Conservation (phyloP, 2,329 filamentous ascomycete species). For the Aschersonia sp. region DNA sequence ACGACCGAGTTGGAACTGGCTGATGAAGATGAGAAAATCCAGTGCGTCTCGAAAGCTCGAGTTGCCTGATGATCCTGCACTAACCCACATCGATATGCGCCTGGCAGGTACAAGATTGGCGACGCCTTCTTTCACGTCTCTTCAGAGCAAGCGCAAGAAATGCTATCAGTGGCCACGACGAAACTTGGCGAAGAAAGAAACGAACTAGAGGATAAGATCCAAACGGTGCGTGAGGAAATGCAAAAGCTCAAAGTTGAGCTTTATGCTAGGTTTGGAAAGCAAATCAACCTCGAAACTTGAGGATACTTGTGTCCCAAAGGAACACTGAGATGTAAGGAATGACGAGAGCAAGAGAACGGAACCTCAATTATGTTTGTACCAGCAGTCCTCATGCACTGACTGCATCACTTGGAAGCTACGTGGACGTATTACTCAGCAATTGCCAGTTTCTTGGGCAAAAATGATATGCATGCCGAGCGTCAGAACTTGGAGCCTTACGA, state of each 20-base stretch:
- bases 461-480: too few relatives aligned
- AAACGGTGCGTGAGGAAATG: constrained; percentile 72
- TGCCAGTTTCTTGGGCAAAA: too few relatives aligned
- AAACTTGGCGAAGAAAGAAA: constrained; percentile 66
- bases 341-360: background rate
- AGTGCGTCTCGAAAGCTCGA: constrained; percentile 42
- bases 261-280: constrained; percentile 88
- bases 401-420: too few relatives aligned
- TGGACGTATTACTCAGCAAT: too few relatives aligned
- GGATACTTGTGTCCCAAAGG: background rate
- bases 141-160: constrained; percentile 71
- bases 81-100: background rate
- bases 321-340: background rate
- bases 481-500: too few relatives aligned
- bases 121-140: constrained; percentile 87
- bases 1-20: constrained; percentile 83
- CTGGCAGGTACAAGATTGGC: constrained; percentile 85
- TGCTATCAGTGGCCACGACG: constrained; percentile 58
- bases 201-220: constrained; percentile 62
- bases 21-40: constrained; percentile 87
- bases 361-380: too few relatives aligned
- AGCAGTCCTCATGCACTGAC: too few relatives aligned
- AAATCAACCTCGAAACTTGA: constrained; percentile 91
- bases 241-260: constrained; percentile 76
- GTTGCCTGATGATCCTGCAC: background rate